Conservation (phyloP, 1,139 yeast species). For the Kodamaea plutei region DNA sequence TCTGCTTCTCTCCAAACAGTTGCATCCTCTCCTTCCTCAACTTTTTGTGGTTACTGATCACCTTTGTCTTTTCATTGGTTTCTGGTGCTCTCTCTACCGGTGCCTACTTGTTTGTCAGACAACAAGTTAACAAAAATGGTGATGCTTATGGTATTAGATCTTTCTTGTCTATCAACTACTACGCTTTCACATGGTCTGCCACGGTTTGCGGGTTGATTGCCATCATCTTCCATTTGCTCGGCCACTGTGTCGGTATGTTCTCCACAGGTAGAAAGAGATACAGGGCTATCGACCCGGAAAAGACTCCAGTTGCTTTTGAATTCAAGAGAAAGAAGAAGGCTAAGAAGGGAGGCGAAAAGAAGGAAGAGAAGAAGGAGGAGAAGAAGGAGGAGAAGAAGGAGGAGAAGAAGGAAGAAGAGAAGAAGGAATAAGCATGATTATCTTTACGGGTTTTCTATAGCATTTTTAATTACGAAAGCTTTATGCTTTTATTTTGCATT, state of each 20-base stretch:
- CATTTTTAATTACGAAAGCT: no score
- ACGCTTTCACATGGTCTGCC: conserved; percentile 42
- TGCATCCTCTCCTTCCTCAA: conserved; percentile 40
- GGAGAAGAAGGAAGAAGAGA: background rate
- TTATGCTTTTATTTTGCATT: no score
- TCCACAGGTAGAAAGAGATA: conserved; percentile 31
- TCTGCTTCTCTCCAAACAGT: conserved; percentile 36
- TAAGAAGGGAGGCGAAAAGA: background rate
- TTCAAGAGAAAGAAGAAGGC: background rate
- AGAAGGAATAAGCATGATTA: no score
- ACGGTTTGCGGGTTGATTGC: conserved; percentile 36
- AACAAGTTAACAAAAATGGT: conserved; percentile 28
- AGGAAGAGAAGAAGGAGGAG: background rate
- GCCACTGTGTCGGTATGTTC: conserved; percentile 44
- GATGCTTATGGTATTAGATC: conserved; percentile 33
- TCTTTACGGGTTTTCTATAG: no score
- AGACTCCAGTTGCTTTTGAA: conserved; percentile 25
- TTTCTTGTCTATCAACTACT: conserved; percentile 37
- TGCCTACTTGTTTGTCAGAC: conserved; percentile 26
- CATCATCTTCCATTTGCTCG: conserved; percentile 33
- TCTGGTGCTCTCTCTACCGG: conserved; percentile 37
- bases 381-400: background rate
- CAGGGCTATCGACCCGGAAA: conserved; percentile 18
- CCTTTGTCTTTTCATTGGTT: conserved; percentile 30
- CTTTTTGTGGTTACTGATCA: conserved; percentile 30